phyloP scores from a whole-genome alignment of 352 stramenopile species.

The Phytophthora palmivora region DNA sequence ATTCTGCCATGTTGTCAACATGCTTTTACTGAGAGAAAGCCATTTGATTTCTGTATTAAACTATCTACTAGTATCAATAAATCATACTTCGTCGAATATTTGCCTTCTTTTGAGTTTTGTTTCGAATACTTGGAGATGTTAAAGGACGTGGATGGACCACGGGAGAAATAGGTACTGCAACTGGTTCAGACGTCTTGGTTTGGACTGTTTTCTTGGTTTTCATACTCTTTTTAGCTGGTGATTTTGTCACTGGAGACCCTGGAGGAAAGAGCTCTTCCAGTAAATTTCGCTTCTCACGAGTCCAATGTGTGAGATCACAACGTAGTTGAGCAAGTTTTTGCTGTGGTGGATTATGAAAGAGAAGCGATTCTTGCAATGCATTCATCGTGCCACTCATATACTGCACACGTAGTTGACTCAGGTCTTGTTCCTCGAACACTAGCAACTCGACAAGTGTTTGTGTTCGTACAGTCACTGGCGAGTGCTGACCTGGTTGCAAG shows the following conservation, averaged over 20 bases:
- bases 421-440: slow-evolving; percentile 57
- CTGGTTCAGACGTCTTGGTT: not conserved
- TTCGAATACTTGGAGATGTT: slow-evolving; percentile 13
- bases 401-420: slow-evolving; percentile 67
- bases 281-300: slow-evolving; percentile 57
- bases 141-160: slow-evolving; percentile 9
- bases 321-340: slow-evolving; percentile 77
- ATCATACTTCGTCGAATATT: slow-evolving; percentile 26
- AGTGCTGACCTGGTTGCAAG: slow-evolving; percentile 68
- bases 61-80: slow-evolving; percentile 11
- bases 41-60: no score
- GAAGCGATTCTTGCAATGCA: slow-evolving; percentile 73
- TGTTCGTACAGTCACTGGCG: slow-evolving; percentile 63
- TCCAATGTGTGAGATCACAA: slow-evolving; percentile 56
- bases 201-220: slow-evolving; percentile 13
- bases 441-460: slow-evolving; percentile 75
- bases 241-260: slow-evolving; percentile 20
- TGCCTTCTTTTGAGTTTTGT: not conserved
- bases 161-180: not conserved
- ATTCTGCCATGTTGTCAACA: slow-evolving; percentile 62
- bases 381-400: slow-evolving; percentile 82
- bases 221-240: not conserved
- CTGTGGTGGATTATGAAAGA: slow-evolving; percentile 82
- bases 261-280: slow-evolving; percentile 54
- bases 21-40: slow-evolving; percentile 71